Percentiles rank a stretch among this genome's conserved stretches.
Conservation (phyloP, 345 rosid genomes). For the Citrus hindsii region DNA sequence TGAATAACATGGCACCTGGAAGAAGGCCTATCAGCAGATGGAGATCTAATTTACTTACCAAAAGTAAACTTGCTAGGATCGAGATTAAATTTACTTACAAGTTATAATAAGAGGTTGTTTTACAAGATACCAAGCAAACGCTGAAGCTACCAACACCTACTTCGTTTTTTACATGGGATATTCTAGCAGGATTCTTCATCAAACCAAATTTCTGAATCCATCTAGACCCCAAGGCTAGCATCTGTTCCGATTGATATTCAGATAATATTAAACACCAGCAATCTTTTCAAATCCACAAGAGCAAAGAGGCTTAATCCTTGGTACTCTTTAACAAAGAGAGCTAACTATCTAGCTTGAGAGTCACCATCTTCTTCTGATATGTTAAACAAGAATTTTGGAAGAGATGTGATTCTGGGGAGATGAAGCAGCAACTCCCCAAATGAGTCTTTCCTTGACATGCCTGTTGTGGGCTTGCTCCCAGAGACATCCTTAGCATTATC, state of each 20-base stretch:
- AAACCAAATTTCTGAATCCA: conserved; percentile 62
- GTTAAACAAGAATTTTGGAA: conserved; percentile 88
- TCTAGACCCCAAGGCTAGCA: conserved; percentile 15
- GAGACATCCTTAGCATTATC: conserved; percentile 40
- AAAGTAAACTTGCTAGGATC: no score
- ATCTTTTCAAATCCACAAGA: conserved; percentile 8
- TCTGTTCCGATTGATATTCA: neutral
- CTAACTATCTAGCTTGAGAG: conserved; percentile 41
- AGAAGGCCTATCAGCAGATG: no score
- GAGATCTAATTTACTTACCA: no score
- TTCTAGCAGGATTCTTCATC: conserved; percentile 53
- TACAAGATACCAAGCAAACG: neutral
- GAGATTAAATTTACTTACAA: no score
- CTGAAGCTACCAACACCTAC: neutral
- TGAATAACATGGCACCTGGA: no score
- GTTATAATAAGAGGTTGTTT: neutral
- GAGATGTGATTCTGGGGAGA: conserved; percentile 87
- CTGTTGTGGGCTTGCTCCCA: conserved; percentile 48
- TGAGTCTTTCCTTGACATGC: conserved; percentile 93
- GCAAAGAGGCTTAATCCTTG: neutral
- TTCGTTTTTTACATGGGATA: conserved; percentile 26
- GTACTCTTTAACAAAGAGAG: conserved; percentile 8
- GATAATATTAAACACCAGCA: conserved; percentile 13
- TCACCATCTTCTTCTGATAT: conserved; percentile 86
- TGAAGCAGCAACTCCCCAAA: conserved; percentile 78